A percentile compares a stretch with the other conserved stretches of the same genome.
phyloP scores from a whole-genome alignment of 768 basidiomycete species.

The Neoboletus brunneissimus region DNA sequence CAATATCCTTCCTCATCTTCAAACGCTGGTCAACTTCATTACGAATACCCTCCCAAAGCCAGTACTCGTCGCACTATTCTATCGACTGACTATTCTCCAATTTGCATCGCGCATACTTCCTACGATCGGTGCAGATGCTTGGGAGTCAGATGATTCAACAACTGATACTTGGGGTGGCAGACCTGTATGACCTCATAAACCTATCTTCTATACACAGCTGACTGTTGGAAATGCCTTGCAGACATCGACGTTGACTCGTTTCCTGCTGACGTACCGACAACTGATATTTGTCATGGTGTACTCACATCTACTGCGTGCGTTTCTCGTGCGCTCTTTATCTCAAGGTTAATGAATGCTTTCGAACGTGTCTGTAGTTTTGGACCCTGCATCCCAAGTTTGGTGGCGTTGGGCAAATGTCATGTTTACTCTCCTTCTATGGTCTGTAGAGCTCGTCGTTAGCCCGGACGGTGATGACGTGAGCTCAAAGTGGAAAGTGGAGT shows the following conservation, averaged over 20 bases:
- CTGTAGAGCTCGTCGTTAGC: constrained; percentile 75
- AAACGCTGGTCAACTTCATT: constrained; percentile 76
- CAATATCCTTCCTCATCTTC: constrained; percentile 79
- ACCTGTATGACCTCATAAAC: constrained; percentile 47
- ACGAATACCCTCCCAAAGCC: constrained; percentile 85
- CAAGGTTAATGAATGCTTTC: constrained; percentile 1
- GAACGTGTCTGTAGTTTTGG: constrained; percentile 54
- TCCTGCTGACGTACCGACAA: constrained; percentile 80
- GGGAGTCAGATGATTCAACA: constrained; percentile 64
- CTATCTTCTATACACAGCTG: constrained; percentile 3
- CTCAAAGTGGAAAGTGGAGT: constrained; percentile 78
- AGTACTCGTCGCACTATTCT: constrained; percentile 73
- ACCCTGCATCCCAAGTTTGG: constrained; percentile 90
- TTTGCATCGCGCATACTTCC: constrained; percentile 80
- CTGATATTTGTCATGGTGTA: constrained; percentile 84
- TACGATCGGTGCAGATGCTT: constrained; percentile 77
- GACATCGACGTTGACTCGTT: constrained; percentile 73
- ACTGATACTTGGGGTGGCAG: constrained; percentile 67
- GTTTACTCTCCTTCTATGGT: constrained; percentile 82
- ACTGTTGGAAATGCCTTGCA: constrained; percentile 28
- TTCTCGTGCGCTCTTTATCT: neutral
- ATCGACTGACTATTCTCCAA: constrained; percentile 78
- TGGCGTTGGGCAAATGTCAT: constrained; percentile 92
- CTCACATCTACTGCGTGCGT: constrained; percentile 78
- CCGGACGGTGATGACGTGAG: constrained; percentile 66